Evolutionary conservation across 1,139 yeast species (phyloP).

Genomic region (Pichia kudriavzevii): DNA sequence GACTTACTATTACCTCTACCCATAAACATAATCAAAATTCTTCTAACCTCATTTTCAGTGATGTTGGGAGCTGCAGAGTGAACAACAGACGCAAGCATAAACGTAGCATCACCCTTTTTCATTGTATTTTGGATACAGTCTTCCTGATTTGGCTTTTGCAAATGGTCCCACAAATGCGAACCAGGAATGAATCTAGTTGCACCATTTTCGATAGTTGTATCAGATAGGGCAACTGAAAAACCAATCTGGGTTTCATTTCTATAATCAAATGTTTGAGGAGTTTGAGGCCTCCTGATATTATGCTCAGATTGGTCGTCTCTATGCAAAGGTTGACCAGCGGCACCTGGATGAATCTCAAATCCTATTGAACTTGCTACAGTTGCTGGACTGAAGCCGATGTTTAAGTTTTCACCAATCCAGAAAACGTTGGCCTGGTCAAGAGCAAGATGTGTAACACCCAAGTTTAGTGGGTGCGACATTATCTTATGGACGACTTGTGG

Average conservation of each 20-base stretch:
- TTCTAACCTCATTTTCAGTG: conserved; percentile 24
- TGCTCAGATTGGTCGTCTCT: conserved; percentile 27
- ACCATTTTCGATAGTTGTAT: conserved; percentile 25
- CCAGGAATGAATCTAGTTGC: conserved; percentile 27
- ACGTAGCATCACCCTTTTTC: conserved; percentile 28
- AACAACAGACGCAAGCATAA: conserved; percentile 27
- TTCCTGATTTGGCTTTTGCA: conserved; percentile 24
- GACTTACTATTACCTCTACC: conserved; percentile 25
- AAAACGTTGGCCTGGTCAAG: conserved; percentile 13
- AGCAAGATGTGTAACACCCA: conserved; percentile 7
- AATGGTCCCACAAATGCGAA: conserved; percentile 26
- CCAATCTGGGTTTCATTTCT: conserved; percentile 24
- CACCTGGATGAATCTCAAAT: conserved; percentile 28
- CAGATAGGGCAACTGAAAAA: conserved; percentile 19
- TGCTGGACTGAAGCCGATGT: conserved; percentile 11
- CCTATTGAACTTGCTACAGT: conserved; percentile 22
- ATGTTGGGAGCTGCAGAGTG: conserved; percentile 29
- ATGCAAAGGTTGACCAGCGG: conserved; percentile 24
- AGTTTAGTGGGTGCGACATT: conserved; percentile 10
- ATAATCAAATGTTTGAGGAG: conserved; percentile 14
- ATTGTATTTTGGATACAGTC: conserved; percentile 25
- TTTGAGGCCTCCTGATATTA: conserved; percentile 17
- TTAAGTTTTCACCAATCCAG: conserved; percentile 14
- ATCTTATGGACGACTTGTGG: conserved; percentile 12
- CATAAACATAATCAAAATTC: conserved; percentile 25